These are phyloP conservation scores for Hysterangium stoloniferum DNA, from an alignment of 768 basidiomycete species.

Conservation along the genomic window DNA sequence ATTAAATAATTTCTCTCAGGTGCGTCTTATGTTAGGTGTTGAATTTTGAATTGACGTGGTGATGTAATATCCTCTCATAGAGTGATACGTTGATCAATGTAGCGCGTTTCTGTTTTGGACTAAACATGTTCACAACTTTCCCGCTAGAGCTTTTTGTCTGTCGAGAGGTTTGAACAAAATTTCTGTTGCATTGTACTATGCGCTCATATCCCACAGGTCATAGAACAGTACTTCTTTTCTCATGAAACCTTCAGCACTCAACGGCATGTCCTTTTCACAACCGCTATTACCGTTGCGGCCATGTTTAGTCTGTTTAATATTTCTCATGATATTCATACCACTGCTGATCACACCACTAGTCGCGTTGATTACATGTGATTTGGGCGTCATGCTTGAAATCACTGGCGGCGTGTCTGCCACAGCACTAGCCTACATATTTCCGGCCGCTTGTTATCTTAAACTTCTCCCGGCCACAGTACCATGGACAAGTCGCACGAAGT, in stretches of 20 bases:
- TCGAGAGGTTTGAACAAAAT: slow-evolving; percentile 58
- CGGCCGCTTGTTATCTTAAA: slow-evolving; percentile 79
- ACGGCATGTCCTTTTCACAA: slow-evolving; percentile 88
- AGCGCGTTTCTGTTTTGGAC: slow-evolving; percentile 87
- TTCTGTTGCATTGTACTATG: background rate
- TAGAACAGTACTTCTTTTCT: slow-evolving; percentile 94
- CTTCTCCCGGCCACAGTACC: slow-evolving; percentile 48
- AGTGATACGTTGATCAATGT: slow-evolving; percentile 88
- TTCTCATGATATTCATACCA: background rate
- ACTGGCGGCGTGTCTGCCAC: slow-evolving; percentile 96
- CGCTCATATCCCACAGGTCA: slow-evolving; percentile 45
- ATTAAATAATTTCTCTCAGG: slow-evolving; percentile 85
- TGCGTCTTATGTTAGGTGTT: slow-evolving; percentile 26
- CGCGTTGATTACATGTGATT: slow-evolving; percentile 86
- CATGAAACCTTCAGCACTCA: slow-evolving; percentile 75
- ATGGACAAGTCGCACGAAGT: slow-evolving; percentile 63
- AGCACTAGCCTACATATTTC: slow-evolving; percentile 88
- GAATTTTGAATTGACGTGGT: background rate
- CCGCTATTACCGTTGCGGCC: slow-evolving; percentile 68
- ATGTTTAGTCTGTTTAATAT: slow-evolving; percentile 58
- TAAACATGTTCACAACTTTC: slow-evolving; percentile 98
- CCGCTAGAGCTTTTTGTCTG: slow-evolving; percentile 97
- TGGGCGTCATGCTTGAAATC: slow-evolving; percentile 97
- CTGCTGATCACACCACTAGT: slow-evolving; percentile 38
- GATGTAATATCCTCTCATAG: slow-evolving; percentile 26